Base-by-base conservation (phyloP, 2,329 filamentous ascomycete species). In the Cladosporium sp. region DNA sequence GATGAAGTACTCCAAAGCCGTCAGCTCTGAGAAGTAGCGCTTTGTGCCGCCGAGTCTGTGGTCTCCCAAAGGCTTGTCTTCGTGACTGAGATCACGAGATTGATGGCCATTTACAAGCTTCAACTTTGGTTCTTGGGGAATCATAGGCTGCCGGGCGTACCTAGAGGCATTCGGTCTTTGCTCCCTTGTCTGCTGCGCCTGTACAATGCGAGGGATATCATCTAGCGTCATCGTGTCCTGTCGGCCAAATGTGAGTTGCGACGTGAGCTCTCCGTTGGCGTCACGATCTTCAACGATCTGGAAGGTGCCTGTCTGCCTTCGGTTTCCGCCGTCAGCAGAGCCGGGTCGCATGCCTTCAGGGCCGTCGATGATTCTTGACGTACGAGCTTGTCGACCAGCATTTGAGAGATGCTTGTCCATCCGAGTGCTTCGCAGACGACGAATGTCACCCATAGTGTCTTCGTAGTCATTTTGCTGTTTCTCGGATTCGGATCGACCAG, bases 1-100 rank as follows among this genome's bases (percentile, higher is more conserved):
- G 66, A 97, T 97, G 73, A 99, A 97, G 71, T 97, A 97, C 70
- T 99, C 94, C 28, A 99, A 78, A 0, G 90, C 91, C 2, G 94
- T 96, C 5, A 99, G 82, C 70, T 99, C 94, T 0, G 94, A 97
- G 71, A 99, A 99, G 75, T 96, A 99, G 65, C 87, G 90, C 69
- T 93, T 90, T 5, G 82, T 79, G 19, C 82, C 77, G 8, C 76
- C 75, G 34, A 88, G 85, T 8, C 72, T 68, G 9, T 74, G 73
- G 9, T 65, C 62, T 7, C 45, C 55, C 13, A 51, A 6, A 12
- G 69, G 68, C 70, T 61, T 74, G 54, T 68, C 64, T n/a, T 75
- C 80, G n/a, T 75, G 76, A 8, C 86, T 84, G 70, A 88, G 75
- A 73, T 83, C 80, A 71, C 86, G 83, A 66, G 89, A 86, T 65